These are phyloP conservation scores for Beauveria bassiana DNA, from an alignment of 2,329 filamentous ascomycete species.

Conservation along the genomic window DNA sequence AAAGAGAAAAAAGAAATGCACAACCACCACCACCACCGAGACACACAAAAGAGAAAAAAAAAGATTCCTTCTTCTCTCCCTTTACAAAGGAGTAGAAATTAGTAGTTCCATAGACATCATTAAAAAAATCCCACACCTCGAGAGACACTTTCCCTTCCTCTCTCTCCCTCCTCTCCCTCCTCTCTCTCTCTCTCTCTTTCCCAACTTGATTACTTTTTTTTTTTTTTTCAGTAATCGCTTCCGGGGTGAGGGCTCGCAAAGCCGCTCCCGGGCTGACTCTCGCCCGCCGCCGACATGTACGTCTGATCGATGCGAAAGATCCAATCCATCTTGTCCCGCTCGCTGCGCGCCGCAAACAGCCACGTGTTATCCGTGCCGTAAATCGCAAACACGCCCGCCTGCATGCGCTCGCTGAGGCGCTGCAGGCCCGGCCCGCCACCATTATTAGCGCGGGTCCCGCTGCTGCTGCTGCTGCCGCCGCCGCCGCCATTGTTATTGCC, in stretches of 20 bases:
- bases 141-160: not conserved
- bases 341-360: slow-evolving; percentile 82
- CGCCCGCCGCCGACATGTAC: slow-evolving; percentile 42
- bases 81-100: not conserved
- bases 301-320: slow-evolving; percentile 91
- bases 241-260: slow-evolving; percentile 27
- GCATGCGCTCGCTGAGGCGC: slow-evolving; percentile 49
- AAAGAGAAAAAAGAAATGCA: not conserved
- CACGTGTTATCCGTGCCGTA: slow-evolving; percentile 94
- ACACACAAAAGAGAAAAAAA: not conserved
- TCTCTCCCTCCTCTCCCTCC: no score
- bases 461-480: slow-evolving; percentile 25
- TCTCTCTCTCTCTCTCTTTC: not conserved
- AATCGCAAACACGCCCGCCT: slow-evolving; percentile 79
- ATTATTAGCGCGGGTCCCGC: not conserved
- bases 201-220: not conserved
- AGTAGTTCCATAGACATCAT: slow-evolving; percentile 7
- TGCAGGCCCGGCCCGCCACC: slow-evolving; percentile 34
- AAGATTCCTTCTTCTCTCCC: not conserved
- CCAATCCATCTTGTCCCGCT: slow-evolving; percentile 94
- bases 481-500: slow-evolving; percentile 38
- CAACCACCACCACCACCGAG: not conserved
- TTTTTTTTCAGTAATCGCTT: slow-evolving; percentile 21
- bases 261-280: slow-evolving; percentile 32
- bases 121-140: not conserved